phyloP scores from a whole-genome alignment of 148 eudicot species.

The Rhododendron williamsianum region DNA sequence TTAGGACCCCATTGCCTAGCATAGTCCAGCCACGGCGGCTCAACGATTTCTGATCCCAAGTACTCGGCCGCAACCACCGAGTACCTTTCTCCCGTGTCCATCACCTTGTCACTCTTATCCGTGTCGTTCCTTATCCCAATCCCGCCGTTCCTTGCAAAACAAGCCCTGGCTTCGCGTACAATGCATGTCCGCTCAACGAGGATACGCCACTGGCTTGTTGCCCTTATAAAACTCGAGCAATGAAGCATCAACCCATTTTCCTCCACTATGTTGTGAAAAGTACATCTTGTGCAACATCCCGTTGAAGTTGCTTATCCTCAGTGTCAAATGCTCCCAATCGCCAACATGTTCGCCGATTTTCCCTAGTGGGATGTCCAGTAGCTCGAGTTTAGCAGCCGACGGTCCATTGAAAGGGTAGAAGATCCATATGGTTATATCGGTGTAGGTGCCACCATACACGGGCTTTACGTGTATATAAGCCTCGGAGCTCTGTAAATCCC shows the following conservation, averaged over 20 bases:
- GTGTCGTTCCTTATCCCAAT: constrained; percentile 39
- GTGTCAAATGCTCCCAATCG: constrained; percentile 42
- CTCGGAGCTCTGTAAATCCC: constrained; percentile 22
- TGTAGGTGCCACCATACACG: constrained; percentile 30
- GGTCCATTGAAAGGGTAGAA: constrained; percentile 46
- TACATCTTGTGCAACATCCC: constrained; percentile 25
- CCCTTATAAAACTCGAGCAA: constrained; percentile 22
- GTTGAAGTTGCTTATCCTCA: constrained; percentile 36
- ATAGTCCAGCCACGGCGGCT: constrained; percentile 33
- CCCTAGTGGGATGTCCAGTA: constrained; percentile 24
- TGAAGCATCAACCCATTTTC: constrained; percentile 28
- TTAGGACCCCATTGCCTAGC: constrained; percentile 37
- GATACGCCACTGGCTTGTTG: constrained; percentile 30
- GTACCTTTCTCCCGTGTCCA: constrained; percentile 25
- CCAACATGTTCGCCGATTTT: constrained; percentile 35
- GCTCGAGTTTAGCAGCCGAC: constrained; percentile 27
- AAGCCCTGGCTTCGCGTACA: constrained; percentile 24
- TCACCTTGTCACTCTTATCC: constrained; percentile 12
- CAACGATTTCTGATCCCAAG: constrained; percentile 5
- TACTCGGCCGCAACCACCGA: constrained; percentile 25
- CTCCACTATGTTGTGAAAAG: constrained; percentile 32
- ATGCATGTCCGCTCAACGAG: constrained; percentile 33
- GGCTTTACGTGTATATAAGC: constrained; percentile 35
- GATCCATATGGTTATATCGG: constrained; percentile 34
- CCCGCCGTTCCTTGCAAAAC: constrained; percentile 25